These are phyloP conservation scores for Bruguiera gymnorhiza DNA, from an alignment of 345 rosid species.

Conservation along the genomic window DNA sequence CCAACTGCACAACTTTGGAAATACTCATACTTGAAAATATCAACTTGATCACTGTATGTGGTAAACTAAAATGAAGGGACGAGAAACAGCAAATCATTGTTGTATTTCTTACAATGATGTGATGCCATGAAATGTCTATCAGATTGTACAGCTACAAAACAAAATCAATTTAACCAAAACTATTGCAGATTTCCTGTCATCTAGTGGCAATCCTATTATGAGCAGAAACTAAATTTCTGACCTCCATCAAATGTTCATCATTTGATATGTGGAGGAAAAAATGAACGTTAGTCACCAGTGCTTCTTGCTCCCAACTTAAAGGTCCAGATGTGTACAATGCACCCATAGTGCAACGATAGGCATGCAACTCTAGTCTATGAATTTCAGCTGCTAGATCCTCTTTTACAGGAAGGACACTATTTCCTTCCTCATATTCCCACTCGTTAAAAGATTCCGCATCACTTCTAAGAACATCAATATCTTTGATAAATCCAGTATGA, in stretches of 20 bases:
- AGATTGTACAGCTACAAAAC: no score
- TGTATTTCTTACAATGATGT: no score
- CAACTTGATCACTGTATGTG: no score
- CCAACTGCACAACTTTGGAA: no score
- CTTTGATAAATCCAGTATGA: slow-evolving; percentile 32
- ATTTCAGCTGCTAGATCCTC: slow-evolving; percentile 20
- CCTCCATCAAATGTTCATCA: slow-evolving; percentile 31
- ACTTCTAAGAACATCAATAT: slow-evolving; percentile 32
- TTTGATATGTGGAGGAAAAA: slow-evolving; percentile 25
- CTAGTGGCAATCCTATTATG: slow-evolving; percentile 46
- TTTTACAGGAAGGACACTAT: slow-evolving; percentile 29
- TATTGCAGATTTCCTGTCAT: no score
- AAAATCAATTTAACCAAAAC: no score
- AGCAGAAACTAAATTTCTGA: slow-evolving; percentile 60
- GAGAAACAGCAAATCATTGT: no score
- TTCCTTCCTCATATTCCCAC: slow-evolving; percentile 25
- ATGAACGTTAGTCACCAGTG: slow-evolving; percentile 16
- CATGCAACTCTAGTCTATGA: slow-evolving; percentile 21
- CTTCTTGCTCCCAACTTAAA: slow-evolving; percentile 26
- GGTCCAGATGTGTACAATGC: slow-evolving; percentile 24
- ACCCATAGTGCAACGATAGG: slow-evolving; percentile 18
- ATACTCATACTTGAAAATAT: no score
- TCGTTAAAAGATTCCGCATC: slow-evolving; percentile 22
- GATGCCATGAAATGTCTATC: no score
- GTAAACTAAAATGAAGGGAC: no score